Conservation (phyloP, 2,329 filamentous ascomycete species). For the Nothophaeocryptopus gaeumannii region DNA sequence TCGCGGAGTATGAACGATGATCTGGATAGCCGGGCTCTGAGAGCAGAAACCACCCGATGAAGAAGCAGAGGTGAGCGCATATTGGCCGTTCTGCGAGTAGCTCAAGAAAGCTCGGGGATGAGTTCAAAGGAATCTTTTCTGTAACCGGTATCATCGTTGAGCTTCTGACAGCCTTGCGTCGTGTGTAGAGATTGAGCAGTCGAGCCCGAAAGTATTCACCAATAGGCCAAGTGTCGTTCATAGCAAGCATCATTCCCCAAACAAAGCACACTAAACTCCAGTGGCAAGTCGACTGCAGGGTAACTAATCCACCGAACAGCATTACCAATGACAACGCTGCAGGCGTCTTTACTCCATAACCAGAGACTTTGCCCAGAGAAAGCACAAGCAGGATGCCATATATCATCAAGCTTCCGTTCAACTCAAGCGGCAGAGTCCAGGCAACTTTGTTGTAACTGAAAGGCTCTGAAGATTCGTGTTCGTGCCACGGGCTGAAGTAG, state of each 20-base stretch:
- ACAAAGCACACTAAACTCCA: slow-evolving; percentile 1
- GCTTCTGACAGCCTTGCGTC: too few species aligned
- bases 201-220: not conserved
- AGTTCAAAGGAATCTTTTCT: not conserved
- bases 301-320: not conserved
- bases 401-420: slow-evolving; percentile 3
- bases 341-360: slow-evolving; percentile 1
- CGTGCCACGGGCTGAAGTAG: slow-evolving; percentile 2
- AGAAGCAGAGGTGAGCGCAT: not conserved
- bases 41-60: slow-evolving; percentile 8
- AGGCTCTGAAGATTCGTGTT: slow-evolving; percentile 1
- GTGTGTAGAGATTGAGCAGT: not conserved
- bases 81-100: not conserved
- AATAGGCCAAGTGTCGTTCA: slow-evolving; percentile 4
- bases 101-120: not conserved
- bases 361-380: not conserved
- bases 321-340: slow-evolving; percentile 20
- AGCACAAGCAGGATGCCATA: slow-evolving; percentile 8
- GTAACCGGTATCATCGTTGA: not conserved
- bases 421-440: slow-evolving; percentile 8
- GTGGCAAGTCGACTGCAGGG: not conserved
- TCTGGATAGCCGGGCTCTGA: slow-evolving; percentile 2
- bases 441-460: slow-evolving; percentile 13
- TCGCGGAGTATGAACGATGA: slow-evolving; percentile 21
- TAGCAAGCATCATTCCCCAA: slow-evolving; percentile 1